Evolutionary conservation across 352 stramenopile genomes (phyloP), one percentile per base, ranked within the genome.

Genomic region (Halophytophthora batemanensis): DNA sequence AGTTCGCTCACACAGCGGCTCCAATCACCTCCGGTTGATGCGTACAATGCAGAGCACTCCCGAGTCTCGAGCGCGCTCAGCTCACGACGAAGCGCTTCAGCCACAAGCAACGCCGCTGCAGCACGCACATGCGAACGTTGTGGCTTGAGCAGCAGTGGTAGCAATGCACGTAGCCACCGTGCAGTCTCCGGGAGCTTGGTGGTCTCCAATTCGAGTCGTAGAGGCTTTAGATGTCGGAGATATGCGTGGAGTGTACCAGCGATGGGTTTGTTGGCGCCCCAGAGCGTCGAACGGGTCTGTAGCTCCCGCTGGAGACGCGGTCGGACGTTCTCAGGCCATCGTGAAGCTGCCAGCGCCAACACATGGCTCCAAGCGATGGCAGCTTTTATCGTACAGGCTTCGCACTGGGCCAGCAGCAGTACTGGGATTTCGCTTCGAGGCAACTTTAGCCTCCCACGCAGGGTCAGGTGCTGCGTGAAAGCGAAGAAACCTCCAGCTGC

Each of bases 1-100:
- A 90, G 40, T 8, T 90, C 79, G 47, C 63, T 86, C 41, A 89
- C 35, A 18, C 58, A 70, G 21, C 51, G 74, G 40, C 69, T 88
- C 82, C 82, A 92, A 19, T 90, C 82, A 28, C 59, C 67, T 2
- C 50, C 55, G 1, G 55, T 61, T 7, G 47, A 65, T 8, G 55
- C 61, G 33, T 69, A 65, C 34, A 69, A 15, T 2, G 51, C 50
- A 34, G 35, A 61, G 3, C 77, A 47, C 6, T 59, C 42, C 1
- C 40, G 33, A 12, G 38, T 28, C 39, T 60, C 47, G 3, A 89
- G 52, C 0, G 41, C 35, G 3, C 59, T 34, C 3, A 88, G 49
- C 43, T 90, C 77, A 1, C 60, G 64, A 1, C 60, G 56, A 1
- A 92, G 52, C 15, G 89, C 55, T 6, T 54, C 45, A 1, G 65